Conservation (phyloP, 2,329 filamentous ascomycete species). For the Cladosporium velox region DNA sequence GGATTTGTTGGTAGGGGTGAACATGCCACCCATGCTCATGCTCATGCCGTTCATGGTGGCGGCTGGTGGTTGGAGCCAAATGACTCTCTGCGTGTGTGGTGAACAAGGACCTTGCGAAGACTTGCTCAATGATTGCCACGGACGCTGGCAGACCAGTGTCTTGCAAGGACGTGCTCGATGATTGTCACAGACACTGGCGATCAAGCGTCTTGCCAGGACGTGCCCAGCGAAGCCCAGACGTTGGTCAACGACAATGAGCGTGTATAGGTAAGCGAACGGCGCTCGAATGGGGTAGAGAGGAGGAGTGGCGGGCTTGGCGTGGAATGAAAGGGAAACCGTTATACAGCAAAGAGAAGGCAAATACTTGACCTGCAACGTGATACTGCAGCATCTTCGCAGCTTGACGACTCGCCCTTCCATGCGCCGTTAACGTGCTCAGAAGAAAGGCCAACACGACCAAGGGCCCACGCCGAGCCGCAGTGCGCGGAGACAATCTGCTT, state of each 20-base stretch:
- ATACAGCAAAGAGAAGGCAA: background rate
- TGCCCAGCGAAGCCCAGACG: background rate
- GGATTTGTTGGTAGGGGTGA: slow-evolving; percentile 29
- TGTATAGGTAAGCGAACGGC: slow-evolving; percentile 12
- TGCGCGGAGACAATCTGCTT: slow-evolving; percentile 2
- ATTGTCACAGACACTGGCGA: background rate
- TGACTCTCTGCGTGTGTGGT: background rate
- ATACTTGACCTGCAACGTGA: slow-evolving; percentile 14
- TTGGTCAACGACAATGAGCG: background rate
- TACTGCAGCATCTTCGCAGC: background rate
- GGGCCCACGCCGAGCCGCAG: background rate
- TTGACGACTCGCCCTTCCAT: background rate
- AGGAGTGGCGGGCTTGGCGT: slow-evolving; percentile 10
- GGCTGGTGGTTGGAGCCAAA: slow-evolving; percentile 10
- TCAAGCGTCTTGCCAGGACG: background rate
- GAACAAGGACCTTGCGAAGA: background rate
- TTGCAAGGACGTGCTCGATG: background rate
- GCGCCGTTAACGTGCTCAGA: background rate
- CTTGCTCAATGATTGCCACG: background rate
- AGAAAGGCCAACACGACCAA: background rate
- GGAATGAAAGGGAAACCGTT: background rate
- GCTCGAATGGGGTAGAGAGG: background rate
- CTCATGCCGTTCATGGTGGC: slow-evolving; percentile 33
- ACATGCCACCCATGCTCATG: slow-evolving; percentile 32
- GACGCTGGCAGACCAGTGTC: background rate